A percentile compares a stretch with the other conserved stretches of the same genome.
Evolutionary conservation across 306 rosid species (phyloP).

Genomic region (Lithocarpus polystachyus): DNA sequence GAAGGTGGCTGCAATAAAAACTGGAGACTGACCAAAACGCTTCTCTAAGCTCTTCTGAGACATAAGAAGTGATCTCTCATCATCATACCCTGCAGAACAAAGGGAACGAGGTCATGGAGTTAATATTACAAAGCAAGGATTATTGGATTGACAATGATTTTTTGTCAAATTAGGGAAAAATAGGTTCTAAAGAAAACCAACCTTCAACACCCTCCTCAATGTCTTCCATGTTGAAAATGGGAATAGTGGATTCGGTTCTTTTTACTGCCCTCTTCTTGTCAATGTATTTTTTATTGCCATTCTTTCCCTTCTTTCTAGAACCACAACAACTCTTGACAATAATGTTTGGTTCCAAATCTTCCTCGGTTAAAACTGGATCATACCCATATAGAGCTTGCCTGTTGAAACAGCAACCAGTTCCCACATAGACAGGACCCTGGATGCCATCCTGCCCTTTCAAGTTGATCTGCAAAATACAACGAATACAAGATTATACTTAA

Average conservation of each 20-base stretch:
- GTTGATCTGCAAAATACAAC: conserved; percentile 61
- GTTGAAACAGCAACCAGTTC: conserved; percentile 99
- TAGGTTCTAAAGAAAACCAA: conserved; percentile 28
- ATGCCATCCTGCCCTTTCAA: conserved; percentile 95
- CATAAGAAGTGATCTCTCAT: conserved; percentile 91
- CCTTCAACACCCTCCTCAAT: conserved; percentile 99
- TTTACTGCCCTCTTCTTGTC: conserved; percentile 82
- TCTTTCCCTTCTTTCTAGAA: conserved; percentile 78
- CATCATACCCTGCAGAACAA: conserved; percentile 77
- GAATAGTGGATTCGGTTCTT: conserved; percentile 90
- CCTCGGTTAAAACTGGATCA: conserved; percentile 89
- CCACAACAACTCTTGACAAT: conserved; percentile 96
- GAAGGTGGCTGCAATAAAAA: conserved; percentile 94
- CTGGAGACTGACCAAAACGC: conserved; percentile 99
- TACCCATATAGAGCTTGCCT: conserved; percentile 98
- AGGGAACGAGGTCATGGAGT: not conserved
- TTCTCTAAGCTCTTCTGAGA: conserved; percentile 94
- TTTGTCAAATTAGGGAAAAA: not conserved
- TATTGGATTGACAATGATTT: conserved; percentile 14
- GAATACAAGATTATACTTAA: conserved; percentile 2
- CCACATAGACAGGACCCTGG: conserved; percentile 99
- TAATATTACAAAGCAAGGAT: not conserved
- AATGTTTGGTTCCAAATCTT: conserved; percentile 90
- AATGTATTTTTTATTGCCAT: conserved; percentile 60
- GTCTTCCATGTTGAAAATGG: conserved; percentile 93